Evolutionary conservation across 306 rosid species (phyloP).

Genomic region (Sphenostylis stenocarpa): DNA sequence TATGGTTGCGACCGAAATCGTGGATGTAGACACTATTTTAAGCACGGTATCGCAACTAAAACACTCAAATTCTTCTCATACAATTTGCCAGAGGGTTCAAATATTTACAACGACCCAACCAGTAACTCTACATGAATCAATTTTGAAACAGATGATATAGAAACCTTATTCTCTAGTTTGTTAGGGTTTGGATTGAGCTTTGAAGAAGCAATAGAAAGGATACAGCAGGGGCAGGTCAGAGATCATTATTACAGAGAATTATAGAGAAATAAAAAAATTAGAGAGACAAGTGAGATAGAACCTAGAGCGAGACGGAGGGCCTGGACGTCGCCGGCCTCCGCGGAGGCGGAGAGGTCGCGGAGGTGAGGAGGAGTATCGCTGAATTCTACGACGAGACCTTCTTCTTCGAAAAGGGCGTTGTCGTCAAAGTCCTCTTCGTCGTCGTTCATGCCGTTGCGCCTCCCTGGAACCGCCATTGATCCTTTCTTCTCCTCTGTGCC

Average conservation of each 20-base stretch:
- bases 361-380: conserved; percentile 73
- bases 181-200: conserved; percentile 20
- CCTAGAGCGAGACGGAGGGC: conserved; percentile 82
- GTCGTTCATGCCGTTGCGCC: conserved; percentile 63
- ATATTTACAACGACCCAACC: background rate
- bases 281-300: background rate
- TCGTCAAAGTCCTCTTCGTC: conserved; percentile 74
- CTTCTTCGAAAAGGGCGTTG: conserved; percentile 73
- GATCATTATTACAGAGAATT: background rate
- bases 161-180: background rate
- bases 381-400: conserved; percentile 39
- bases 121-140: background rate
- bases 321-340: conserved; percentile 56
- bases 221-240: background rate
- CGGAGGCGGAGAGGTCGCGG: conserved; percentile 65
- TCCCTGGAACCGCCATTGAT: conserved; percentile 84
- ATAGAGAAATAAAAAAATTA: background rate
- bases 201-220: conserved; percentile 8
- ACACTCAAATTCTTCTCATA: background rate
- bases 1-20: background rate
- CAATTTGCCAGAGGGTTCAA: background rate
- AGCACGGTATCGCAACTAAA: background rate
- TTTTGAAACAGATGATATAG: background rate
- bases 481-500: background rate
- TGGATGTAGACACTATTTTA: background rate